phyloP scores from a whole-genome alignment of 2,329 filamentous ascomycete species.

The Davidsoniella neocaledoniae region DNA sequence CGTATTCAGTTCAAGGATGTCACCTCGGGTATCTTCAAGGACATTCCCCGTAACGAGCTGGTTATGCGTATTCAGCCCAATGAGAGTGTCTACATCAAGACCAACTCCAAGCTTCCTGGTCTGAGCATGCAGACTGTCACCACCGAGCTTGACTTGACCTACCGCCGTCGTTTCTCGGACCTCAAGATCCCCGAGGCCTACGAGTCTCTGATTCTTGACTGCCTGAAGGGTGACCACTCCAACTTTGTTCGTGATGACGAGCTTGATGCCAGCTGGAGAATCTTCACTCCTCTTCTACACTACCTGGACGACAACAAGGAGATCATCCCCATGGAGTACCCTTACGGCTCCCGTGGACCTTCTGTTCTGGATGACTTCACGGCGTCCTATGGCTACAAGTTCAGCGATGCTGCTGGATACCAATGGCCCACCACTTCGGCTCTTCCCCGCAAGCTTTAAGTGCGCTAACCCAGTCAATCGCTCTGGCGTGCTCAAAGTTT shows the following conservation, averaged over 20 bases:
- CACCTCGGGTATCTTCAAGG: constrained; percentile 98
- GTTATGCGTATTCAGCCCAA: constrained; percentile 99
- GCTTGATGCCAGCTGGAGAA: constrained; percentile 93
- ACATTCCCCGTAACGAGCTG: constrained; percentile 96
- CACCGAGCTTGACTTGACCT: constrained; percentile 94
- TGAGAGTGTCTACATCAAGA: constrained; percentile 99
- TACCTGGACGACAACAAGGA: constrained; percentile 99
- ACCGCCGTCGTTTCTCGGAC: constrained; percentile 95
- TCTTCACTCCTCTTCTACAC: constrained; percentile 93
- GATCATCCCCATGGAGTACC: constrained; percentile 98
- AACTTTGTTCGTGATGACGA: constrained; percentile 98
- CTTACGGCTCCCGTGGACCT: constrained; percentile 92
- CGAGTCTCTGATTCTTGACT: constrained; percentile 92
- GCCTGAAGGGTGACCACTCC: constrained; percentile 96
- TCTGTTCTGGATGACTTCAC: constrained; percentile 97
- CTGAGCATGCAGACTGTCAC: constrained; percentile 99
- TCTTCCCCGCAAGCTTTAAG: constrained; percentile 56
- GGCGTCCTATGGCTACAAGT: constrained; percentile 95
- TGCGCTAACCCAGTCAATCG: constrained; percentile 16
- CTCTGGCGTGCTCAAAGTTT: constrained; percentile 10
- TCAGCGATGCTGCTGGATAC: constrained; percentile 89
- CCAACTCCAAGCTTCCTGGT: constrained; percentile 98
- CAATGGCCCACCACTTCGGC: constrained; percentile 77
- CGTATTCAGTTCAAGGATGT: constrained; percentile 99
- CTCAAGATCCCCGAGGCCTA: constrained; percentile 99